phyloP scores from a whole-genome alignment of 78 protist genomes.

The Planoprotostelium fungivorum region DNA sequence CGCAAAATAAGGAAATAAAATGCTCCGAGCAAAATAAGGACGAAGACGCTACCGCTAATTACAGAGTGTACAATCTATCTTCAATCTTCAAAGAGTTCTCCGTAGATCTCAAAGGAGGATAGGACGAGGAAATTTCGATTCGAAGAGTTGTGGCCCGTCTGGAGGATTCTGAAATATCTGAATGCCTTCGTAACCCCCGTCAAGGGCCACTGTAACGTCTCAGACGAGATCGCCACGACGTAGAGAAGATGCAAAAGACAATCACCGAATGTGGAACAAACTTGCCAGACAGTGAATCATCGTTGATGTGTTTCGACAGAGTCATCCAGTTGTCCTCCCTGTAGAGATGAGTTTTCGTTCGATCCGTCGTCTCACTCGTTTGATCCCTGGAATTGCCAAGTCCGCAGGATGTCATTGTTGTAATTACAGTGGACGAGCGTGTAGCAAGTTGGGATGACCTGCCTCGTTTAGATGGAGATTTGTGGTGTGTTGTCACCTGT shows the following conservation, averaged over 20 bases:
- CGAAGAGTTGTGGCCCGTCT: constrained; percentile 69
- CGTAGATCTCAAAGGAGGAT: constrained; percentile 68
- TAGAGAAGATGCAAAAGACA: neutral
- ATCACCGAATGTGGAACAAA: constrained; percentile 35
- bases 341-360: neutral
- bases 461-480: too few relatives aligned
- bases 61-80: too few relatives aligned
- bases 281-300: constrained; percentile 56
- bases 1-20: too few relatives aligned
- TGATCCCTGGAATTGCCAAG: constrained; percentile 73
- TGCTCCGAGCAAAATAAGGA: too few relatives aligned
- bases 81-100: constrained; percentile 60
- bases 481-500: too few relatives aligned
- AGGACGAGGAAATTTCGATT: constrained; percentile 63
- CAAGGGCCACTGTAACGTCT: constrained; percentile 37
- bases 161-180: constrained; percentile 64
- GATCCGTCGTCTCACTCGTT: constrained; percentile 33
- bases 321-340: constrained; percentile 41
- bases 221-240: neutral
- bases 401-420: constrained; percentile 63
- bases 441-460: constrained; percentile 45
- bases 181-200: constrained; percentile 45
- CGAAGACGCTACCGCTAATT: too few relatives aligned
- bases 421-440: constrained; percentile 65
- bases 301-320: constrained; percentile 57